Percentiles rank a stretch among this genome's conserved stretches.
Conservation (phyloP, 192 early-diverging fungal genomes). For the Funneliformis geosporum region DNA sequence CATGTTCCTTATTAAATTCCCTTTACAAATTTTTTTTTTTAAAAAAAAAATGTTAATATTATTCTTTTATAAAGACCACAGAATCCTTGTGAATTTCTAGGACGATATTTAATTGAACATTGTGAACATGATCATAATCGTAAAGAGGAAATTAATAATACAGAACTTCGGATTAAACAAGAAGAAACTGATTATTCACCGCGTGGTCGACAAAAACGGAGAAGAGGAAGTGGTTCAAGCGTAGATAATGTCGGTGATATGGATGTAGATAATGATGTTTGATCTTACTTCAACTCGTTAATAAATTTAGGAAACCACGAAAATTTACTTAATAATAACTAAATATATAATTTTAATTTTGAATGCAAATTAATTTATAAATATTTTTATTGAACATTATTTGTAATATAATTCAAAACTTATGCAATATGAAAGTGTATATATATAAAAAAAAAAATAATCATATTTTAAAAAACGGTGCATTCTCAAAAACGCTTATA, state of each 20-base stretch:
- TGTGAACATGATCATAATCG: constrained; percentile 29
- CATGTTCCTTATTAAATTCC: background rate
- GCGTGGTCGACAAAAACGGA: constrained; percentile 3
- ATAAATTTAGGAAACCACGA: background rate
- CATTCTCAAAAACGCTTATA: no score
- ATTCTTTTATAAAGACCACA: constrained; percentile 33
- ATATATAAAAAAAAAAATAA: no score
- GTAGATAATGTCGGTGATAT: background rate
- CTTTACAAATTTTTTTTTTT: background rate
- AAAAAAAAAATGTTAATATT: background rate
- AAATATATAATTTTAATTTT: no score
- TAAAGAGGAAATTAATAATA: constrained; percentile 2
- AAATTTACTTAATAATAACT: background rate
- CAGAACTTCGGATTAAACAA: constrained; percentile 8
- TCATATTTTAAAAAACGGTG: no score
- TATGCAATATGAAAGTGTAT: no score
- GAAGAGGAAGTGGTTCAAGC: constrained; percentile 17
- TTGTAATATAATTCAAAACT: no score
- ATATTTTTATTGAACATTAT: no score
- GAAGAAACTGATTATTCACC: constrained; percentile 13
- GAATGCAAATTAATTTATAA: no score
- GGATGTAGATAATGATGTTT: constrained; percentile 8
- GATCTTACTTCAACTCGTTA: background rate
- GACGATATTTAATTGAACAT: constrained; percentile 38
- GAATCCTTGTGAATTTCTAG: constrained; percentile 45